Evolutionary conservation across 495 filamentous ascomycete genomes (phyloP).

Genomic region (Halenospora varia): DNA sequence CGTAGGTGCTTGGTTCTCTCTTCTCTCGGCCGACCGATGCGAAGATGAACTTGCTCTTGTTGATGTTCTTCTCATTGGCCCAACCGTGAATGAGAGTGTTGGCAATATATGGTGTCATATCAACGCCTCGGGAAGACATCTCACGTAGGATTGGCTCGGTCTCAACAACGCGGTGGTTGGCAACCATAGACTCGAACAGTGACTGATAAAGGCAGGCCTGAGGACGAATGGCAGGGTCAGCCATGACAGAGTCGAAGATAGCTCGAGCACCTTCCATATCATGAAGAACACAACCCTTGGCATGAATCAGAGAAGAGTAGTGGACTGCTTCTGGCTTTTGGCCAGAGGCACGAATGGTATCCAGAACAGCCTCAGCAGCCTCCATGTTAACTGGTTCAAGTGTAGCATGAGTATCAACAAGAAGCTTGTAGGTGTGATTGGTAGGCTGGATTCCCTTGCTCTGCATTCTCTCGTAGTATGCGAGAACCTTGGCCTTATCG

Average conservation of each 20-base stretch:
- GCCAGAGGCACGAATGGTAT: constrained; percentile 69
- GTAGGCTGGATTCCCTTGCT: constrained; percentile 84
- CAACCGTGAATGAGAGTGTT: constrained; percentile 99
- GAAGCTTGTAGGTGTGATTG: constrained; percentile 94
- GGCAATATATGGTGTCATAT: constrained; percentile 95
- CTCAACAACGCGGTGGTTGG: constrained; percentile 78
- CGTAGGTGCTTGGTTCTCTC: constrained; percentile 97
- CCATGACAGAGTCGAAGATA: constrained; percentile 76
- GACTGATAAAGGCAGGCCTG: constrained; percentile 93
- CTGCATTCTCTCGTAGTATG: constrained; percentile 93
- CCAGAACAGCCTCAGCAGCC: constrained; percentile 81
- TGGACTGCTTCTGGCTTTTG: constrained; percentile 85
- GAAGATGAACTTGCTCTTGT: constrained; percentile 75
- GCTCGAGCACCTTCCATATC: constrained; percentile 78
- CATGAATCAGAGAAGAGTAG: constrained; percentile 92
- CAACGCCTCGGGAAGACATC: constrained; percentile 68
- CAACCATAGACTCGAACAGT: constrained; percentile 92
- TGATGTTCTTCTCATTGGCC: constrained; percentile 79
- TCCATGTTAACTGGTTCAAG: constrained; percentile 88
- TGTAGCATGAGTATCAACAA: constrained; percentile 92
- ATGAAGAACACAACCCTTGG: constrained; percentile 90
- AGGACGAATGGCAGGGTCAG: constrained; percentile 56
- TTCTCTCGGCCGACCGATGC: constrained; percentile 64
- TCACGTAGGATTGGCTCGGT: constrained; percentile 68
- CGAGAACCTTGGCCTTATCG: constrained; percentile 88